phyloP scores from a whole-genome alignment of 768 basidiomycete genomes.

The Candolleomyces aberdarensis region DNA sequence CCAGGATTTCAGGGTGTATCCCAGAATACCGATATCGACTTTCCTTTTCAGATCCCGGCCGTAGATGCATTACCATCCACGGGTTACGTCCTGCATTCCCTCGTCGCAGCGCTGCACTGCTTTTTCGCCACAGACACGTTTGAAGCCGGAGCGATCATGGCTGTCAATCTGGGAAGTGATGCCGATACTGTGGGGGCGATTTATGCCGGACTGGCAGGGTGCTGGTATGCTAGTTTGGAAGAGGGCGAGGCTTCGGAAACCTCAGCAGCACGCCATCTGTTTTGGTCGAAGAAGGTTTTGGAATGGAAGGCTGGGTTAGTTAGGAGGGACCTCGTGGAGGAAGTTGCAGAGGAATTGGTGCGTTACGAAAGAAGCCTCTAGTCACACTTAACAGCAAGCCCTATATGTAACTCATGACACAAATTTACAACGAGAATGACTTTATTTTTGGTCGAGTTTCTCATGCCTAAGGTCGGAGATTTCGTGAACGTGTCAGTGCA shows the following conservation, averaged over 20 bases:
- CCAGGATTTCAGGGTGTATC: not conserved
- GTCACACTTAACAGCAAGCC: not conserved
- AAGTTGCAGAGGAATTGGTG: slow-evolving; percentile 34
- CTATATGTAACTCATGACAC: not conserved
- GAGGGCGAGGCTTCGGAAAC: not conserved
- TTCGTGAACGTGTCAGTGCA: too few relatives aligned
- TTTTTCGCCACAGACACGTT: slow-evolving; percentile 42
- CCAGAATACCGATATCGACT: not conserved
- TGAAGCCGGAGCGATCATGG: slow-evolving; percentile 43
- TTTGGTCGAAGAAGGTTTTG: slow-evolving; percentile 36
- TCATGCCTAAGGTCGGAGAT: not conserved
- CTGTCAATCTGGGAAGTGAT: slow-evolving; percentile 41
- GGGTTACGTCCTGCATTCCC: slow-evolving; percentile 38
- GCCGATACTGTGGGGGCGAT: slow-evolving; percentile 45
- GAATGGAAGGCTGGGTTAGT: slow-evolving; percentile 33
- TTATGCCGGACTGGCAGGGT: slow-evolving; percentile 43
- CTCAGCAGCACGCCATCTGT: slow-evolving; percentile 13
- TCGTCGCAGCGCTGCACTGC: slow-evolving; percentile 42
- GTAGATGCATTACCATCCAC: slow-evolving; percentile 30
- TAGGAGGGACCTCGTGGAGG: slow-evolving; percentile 30
- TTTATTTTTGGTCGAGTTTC: not conserved
- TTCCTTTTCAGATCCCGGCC: slow-evolving; percentile 30
- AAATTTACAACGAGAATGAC: too few relatives aligned
- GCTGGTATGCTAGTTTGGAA: slow-evolving; percentile 32
- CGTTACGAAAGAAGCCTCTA: slow-evolving; percentile 12